Conservation (phyloP, 768 basidiomycete species). For the Hortiboletus campestris region DNA sequence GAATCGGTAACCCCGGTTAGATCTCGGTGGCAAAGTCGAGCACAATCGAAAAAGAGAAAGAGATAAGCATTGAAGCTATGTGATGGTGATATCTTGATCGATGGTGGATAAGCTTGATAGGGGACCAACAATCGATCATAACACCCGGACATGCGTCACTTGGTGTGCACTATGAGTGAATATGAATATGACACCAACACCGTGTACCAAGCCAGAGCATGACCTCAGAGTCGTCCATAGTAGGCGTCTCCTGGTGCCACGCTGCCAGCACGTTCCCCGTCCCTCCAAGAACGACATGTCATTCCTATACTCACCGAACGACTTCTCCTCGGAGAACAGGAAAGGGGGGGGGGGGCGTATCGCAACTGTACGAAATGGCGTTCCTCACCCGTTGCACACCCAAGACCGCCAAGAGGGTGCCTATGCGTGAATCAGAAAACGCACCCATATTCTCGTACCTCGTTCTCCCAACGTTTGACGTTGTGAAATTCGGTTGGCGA, state of each 20-base stretch:
- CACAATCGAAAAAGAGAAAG: not conserved
- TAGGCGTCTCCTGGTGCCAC: too few species aligned
- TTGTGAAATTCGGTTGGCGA: conserved; percentile 2
- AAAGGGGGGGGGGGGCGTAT: not conserved
- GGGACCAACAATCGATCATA: too few species aligned
- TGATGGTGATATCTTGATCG: not conserved
- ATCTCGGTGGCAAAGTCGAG: not conserved
- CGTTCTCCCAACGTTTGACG: not conserved
- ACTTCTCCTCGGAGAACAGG: conserved; percentile 9
- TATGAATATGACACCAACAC: too few species aligned
- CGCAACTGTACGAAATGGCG: not conserved
- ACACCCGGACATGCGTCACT: too few species aligned
- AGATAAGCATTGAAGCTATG: not conserved
- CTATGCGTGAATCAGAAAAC: not conserved
- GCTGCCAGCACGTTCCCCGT: too few species aligned
- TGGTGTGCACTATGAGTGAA: too few species aligned
- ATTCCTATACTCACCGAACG: not conserved
- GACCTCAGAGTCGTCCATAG: not conserved
- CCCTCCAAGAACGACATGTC: too few species aligned
- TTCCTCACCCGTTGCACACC: too few species aligned
- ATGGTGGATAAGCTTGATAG: too few species aligned
- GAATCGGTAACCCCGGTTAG: not conserved
- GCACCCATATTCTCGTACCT: not conserved
- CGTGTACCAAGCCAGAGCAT: not conserved
- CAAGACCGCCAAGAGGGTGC: too few species aligned